Conservation (phyloP, 2,329 filamentous ascomycete species). For the Ceratocystiopsis brevicomis region DNA sequence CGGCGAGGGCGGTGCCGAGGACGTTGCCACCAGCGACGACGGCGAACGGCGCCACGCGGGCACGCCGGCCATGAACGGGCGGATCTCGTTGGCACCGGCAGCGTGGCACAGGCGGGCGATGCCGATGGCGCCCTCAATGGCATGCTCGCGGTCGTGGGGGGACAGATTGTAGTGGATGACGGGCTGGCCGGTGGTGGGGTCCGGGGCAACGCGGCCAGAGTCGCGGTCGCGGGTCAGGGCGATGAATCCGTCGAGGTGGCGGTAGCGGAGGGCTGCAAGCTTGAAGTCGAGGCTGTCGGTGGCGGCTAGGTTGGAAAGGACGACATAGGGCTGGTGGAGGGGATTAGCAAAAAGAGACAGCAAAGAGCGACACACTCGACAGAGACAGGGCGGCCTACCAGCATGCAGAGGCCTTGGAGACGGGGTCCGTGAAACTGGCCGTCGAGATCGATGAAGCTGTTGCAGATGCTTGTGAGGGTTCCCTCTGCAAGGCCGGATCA, state of each 20-base stretch:
- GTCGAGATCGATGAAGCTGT: conserved; percentile 65
- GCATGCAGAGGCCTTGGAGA: conserved; percentile 58
- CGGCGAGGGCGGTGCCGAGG: conserved; percentile 37
- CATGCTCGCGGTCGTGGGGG: conserved; percentile 50
- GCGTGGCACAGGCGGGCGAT: conserved; percentile 61
- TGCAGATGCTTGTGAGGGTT: conserved; percentile 62
- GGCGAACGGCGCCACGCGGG: conserved; percentile 35
- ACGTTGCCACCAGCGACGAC: conserved; percentile 9
- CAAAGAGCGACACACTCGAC: too few relatives aligned
- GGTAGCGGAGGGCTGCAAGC: conserved; percentile 46
- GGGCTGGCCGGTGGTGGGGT: conserved; percentile 45
- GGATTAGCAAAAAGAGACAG: neutral
- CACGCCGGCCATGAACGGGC: conserved; percentile 41
- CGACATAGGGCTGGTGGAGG: conserved; percentile 37
- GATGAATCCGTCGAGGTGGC: conserved; percentile 54
- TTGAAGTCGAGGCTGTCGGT: conserved; percentile 52
- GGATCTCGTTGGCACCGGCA: conserved; percentile 64
- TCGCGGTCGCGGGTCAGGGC: conserved; percentile 59
- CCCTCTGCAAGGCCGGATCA: conserved; percentile 29
- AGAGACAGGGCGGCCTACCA: conserved; percentile 20
- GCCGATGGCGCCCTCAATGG: conserved; percentile 52
- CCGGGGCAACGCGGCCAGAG: conserved; percentile 52
- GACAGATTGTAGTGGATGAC: conserved; percentile 54
- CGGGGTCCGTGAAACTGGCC: conserved; percentile 64
- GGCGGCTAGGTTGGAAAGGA: conserved; percentile 48